These are phyloP conservation scores for Dactylonectria macrodidyma DNA, from an alignment of 2,329 filamentous ascomycete genomes.

Conservation along the genomic window DNA sequence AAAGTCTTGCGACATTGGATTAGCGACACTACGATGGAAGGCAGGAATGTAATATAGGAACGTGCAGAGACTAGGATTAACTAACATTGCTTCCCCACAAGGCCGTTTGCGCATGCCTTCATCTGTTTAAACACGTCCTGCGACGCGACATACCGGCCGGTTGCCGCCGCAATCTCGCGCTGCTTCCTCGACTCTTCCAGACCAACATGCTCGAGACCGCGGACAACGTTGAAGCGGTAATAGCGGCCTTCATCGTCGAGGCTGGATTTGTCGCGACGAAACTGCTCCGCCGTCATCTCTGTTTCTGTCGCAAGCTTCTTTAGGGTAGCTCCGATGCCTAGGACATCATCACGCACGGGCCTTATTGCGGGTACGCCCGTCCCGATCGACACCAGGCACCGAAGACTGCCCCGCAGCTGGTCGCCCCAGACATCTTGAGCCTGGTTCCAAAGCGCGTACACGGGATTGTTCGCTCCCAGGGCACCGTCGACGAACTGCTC, in stretches of 20 bases:
- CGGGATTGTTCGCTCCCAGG: neutral
- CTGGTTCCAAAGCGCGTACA: neutral
- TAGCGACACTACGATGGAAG: slow-evolving; percentile 42
- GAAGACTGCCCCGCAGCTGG: neutral
- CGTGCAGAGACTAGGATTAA: too few species aligned
- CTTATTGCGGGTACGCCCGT: neutral
- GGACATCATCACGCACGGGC: neutral
- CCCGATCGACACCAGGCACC: neutral
- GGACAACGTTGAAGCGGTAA: slow-evolving; percentile 61
- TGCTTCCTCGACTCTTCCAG: too few species aligned
- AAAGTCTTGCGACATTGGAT: too few species aligned
- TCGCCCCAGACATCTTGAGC: neutral
- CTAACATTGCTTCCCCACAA: too few species aligned
- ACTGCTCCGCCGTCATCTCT: slow-evolving; percentile 55
- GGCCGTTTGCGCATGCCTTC: too few species aligned
- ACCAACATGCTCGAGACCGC: slow-evolving; percentile 53
- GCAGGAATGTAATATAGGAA: too few species aligned
- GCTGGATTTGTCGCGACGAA: slow-evolving; percentile 51
- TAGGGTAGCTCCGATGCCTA: slow-evolving; percentile 21
- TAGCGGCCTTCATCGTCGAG: slow-evolving; percentile 53
- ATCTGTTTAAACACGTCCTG: too few species aligned
- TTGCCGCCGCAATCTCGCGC: too few species aligned
- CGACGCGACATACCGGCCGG: too few species aligned
- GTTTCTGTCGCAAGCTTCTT: slow-evolving; percentile 55
- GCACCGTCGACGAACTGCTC: neutral